Evolutionary conservation across 352 stramenopile genomes (phyloP).

Genomic region (Globisporangium camurandrum): DNA sequence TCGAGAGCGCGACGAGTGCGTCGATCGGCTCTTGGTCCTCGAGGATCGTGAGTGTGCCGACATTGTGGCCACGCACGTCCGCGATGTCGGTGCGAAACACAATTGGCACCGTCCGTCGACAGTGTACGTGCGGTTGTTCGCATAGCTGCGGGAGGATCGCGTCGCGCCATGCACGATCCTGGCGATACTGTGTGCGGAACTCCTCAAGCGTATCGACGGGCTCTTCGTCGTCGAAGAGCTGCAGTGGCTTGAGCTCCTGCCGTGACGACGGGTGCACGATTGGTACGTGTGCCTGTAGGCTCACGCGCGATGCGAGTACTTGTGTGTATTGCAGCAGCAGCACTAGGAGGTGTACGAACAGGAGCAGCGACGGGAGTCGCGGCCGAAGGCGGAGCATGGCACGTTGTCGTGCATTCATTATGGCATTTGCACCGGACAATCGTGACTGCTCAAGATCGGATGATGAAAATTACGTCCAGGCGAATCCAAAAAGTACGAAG

Average conservation of each 20-base stretch:
- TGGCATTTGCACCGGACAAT: no score
- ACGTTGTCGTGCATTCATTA: no score
- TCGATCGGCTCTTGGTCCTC: conserved; percentile 24
- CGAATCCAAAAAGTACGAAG: no score
- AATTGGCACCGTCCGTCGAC: conserved; percentile 13
- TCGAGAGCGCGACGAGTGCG: conserved; percentile 17
- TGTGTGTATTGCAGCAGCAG: no score
- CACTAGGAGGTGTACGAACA: no score
- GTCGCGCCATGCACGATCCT: conserved; percentile 27
- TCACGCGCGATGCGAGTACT: conserved; percentile 1
- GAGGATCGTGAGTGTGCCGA: conserved; percentile 15
- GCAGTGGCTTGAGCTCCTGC: conserved; percentile 15
- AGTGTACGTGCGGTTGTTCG: conserved; percentile 12
- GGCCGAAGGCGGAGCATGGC: no score
- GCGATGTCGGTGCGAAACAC: conserved; percentile 16
- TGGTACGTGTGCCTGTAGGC: conserved; percentile 8
- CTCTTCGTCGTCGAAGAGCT: conserved; percentile 31
- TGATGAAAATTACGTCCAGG: no score
- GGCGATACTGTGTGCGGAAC: conserved; percentile 30
- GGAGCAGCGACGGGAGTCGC: no score
- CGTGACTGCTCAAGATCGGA: no score
- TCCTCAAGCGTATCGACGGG: conserved; percentile 46
- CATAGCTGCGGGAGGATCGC: conserved; percentile 42
- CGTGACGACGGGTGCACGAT: conserved; percentile 10
- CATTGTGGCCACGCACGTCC: conserved; percentile 5